Evolutionary conservation across 352 stramenopile genomes (phyloP).

Genomic region (Globisporangium megalacanthum): DNA sequence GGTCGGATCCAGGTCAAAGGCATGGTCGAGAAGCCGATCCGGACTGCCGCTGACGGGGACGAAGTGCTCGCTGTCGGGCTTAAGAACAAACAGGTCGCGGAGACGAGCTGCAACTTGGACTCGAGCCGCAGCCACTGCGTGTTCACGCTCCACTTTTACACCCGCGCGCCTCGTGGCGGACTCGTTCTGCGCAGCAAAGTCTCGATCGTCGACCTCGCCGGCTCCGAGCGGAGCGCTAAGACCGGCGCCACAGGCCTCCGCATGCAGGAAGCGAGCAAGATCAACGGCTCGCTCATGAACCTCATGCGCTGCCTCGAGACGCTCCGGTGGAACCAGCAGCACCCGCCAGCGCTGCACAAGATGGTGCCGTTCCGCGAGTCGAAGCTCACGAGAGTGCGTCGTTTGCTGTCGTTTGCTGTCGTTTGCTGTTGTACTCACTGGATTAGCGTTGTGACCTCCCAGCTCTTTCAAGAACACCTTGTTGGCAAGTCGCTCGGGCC

Average conservation of each 20-base stretch:
- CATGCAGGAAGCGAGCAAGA: slow-evolving; percentile 97
- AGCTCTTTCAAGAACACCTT: slow-evolving; percentile 95
- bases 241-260: slow-evolving; percentile 74
- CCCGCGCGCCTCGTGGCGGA: slow-evolving; percentile 18
- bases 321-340: slow-evolving; percentile 90
- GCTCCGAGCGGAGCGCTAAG: slow-evolving; percentile 70
- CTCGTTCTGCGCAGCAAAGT: slow-evolving; percentile 33
- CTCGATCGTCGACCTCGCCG: slow-evolving; percentile 96
- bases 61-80: slow-evolving; percentile 63
- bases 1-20: slow-evolving; percentile 87
- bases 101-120: slow-evolving; percentile 87
- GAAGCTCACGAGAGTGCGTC: slow-evolving; percentile 88
- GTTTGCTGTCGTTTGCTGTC: neutral
- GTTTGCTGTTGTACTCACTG: neutral
- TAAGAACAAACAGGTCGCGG: slow-evolving; percentile 75
- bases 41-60: slow-evolving; percentile 59
- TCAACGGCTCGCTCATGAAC: slow-evolving; percentile 98
- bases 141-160: slow-evolving; percentile 81
- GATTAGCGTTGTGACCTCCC: slow-evolving; percentile 3
- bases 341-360: slow-evolving; percentile 62
- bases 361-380: slow-evolving; percentile 97
- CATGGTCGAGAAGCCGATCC: slow-evolving; percentile 60
- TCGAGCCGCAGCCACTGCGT: slow-evolving; percentile 90
- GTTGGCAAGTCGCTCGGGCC: slow-evolving; percentile 73
- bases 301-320: slow-evolving; percentile 96